phyloP scores from a whole-genome alignment of 495 filamentous ascomycete species.

The Neurospora africana region DNA sequence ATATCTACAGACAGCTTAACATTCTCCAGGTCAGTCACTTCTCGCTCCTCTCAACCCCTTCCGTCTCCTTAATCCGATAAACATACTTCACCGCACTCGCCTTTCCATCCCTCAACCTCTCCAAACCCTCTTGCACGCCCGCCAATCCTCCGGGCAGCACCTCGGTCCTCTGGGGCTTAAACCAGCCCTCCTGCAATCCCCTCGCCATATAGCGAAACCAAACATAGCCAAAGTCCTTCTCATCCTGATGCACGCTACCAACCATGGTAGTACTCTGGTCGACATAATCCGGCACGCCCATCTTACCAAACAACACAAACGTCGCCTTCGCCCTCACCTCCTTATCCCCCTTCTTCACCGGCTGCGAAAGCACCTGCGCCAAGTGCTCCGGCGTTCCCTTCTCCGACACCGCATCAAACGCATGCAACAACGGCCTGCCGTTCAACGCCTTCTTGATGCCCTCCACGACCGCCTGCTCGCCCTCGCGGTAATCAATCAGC shows the following conservation, averaged over 20 bases:
- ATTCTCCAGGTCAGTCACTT: background rate
- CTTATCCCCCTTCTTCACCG: constrained; percentile 13
- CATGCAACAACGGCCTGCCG: constrained; percentile 26
- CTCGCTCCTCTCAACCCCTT: constrained; percentile 16
- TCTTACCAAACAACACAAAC: constrained; percentile 38
- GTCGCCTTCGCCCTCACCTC: constrained; percentile 31
- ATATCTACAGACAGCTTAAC: background rate
- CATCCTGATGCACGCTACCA: constrained; percentile 38
- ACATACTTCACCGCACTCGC: constrained; percentile 62
- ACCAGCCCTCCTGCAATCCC: constrained; percentile 47
- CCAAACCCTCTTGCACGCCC: constrained; percentile 46
- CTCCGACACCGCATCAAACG: constrained; percentile 51
- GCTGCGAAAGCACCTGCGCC: constrained; percentile 32
- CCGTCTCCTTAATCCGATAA: constrained; percentile 55
- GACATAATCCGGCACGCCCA: constrained; percentile 24
- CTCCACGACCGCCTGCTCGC: constrained; percentile 42
- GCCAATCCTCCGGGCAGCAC: constrained; percentile 50
- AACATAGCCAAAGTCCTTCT: constrained; percentile 48
- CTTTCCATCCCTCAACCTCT: constrained; percentile 49
- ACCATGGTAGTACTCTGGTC: constrained; percentile 32
- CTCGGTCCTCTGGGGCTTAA: constrained; percentile 49
- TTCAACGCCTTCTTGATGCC: constrained; percentile 40
- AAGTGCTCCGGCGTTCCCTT: constrained; percentile 39
- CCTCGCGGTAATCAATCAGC: constrained; percentile 60
- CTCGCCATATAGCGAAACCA: constrained; percentile 44